Base-by-base conservation (phyloP, 257 asterid genomes). In the Ophiorrhiza pumila region DNA sequence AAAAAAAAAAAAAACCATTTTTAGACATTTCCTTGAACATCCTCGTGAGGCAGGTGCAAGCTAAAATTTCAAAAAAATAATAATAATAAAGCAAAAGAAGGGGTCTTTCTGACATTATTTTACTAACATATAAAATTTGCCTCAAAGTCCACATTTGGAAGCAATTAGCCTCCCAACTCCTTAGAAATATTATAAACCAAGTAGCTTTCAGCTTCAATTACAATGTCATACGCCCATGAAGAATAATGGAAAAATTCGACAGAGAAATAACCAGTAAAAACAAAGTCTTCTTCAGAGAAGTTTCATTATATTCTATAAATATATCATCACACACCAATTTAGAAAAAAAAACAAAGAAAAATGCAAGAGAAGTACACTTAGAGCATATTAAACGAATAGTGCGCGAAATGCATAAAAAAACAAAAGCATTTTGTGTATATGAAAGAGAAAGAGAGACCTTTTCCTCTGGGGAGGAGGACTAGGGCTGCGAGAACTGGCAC, bases 401-500 rank as follows among this genome's bases (percentile, higher is more conserved):
- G 25, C n/a, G n/a, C n/a, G n/a, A n/a, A n/a, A n/a, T n/a, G n/a
- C n/a, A 6, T 34, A 34, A 3, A 15, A 17, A 60, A n/a, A 55
- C 1, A 55, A 7, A 8, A 7, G 15, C 31, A 25, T n/a, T n/a
- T n/a, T n/a, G n/a, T n/a, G n/a, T n/a, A n/a, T n/a, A 34, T 58
- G 55, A 5, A 20, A 35, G 18, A 52, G 17, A 8, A 43, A 41
- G 25, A 34, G 11, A 43, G 17, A 85, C 89, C 87, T 85, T 60
- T 35, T 73, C 34, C 74, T 73, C 66, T 46, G 78, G 15, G 76
- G 57, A 59, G 80, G 76, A 12, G 87, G 85, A 17, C 77, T 76
- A 53, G 74, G 84, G 80, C 89, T 82, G 56, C 78, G 85, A 65
- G 85, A 80, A 69, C 81, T 77, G 20, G 23, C 76, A 55, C 80